Conservation (phyloP, 2,329 filamentous ascomycete species). For the Thielaviopsis musarum region DNA sequence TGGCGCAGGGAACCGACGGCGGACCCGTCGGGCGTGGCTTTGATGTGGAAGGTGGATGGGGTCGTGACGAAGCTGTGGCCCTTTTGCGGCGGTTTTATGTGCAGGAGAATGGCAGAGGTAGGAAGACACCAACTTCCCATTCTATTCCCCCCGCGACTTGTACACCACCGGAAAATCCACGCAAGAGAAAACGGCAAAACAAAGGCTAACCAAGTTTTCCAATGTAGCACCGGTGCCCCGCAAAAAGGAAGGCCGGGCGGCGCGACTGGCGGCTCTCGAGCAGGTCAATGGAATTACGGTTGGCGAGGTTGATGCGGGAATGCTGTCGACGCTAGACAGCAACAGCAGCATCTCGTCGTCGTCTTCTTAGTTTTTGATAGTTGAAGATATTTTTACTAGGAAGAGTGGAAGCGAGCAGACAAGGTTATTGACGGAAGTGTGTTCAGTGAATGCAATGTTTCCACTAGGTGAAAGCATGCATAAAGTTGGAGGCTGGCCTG, state of each 20-base stretch:
- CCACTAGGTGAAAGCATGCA: background rate
- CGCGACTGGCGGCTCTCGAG: constrained; percentile 12
- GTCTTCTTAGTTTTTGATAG: background rate
- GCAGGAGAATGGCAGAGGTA: constrained; percentile 89
- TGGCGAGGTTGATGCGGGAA: constrained; percentile 11
- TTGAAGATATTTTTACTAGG: background rate
- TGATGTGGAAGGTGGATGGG: constrained; percentile 71
- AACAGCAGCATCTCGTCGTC: background rate
- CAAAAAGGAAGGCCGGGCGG: constrained; percentile 13
- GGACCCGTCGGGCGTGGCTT: constrained; percentile 63
- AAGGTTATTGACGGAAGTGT: background rate
- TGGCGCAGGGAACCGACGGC: constrained; percentile 29
- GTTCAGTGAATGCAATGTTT: background rate
- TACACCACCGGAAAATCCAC: background rate
- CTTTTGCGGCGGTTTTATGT: constrained; percentile 88
- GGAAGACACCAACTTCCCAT: constrained; percentile 14
- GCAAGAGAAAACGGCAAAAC: background rate
- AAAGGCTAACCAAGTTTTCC: background rate
- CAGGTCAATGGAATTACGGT: constrained; percentile 12
- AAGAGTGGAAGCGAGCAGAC: background rate
- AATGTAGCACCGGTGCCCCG: constrained; percentile 12
- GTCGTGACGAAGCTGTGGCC: constrained; percentile 83
- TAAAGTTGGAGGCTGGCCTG: background rate
- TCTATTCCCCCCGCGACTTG: background rate
- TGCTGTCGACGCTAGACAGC: constrained; percentile 8